These are phyloP conservation scores for Alternaria arborescens DNA, from an alignment of 2,329 filamentous ascomycete species.

Conservation along the genomic window DNA sequence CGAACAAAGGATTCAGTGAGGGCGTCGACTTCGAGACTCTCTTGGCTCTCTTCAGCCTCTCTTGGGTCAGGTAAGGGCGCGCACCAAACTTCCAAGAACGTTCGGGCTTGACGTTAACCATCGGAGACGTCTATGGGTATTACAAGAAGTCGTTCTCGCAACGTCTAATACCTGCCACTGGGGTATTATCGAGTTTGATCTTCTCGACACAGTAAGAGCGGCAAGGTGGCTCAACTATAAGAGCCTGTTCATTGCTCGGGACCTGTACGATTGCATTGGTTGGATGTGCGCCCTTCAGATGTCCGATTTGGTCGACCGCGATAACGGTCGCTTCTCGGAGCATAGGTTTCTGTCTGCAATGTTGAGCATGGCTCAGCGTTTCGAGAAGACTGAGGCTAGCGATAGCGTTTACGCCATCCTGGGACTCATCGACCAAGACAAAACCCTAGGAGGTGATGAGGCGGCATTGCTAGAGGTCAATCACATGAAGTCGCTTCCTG, in stretches of 20 bases:
- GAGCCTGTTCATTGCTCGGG: too few relatives aligned
- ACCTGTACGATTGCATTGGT: too few relatives aligned
- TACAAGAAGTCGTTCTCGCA: background rate
- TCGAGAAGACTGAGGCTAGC: background rate
- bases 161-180: background rate
- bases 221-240: background rate
- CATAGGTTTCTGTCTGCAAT: accelerated
- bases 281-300: background rate
- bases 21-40: background rate
- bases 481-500: background rate
- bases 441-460: accelerated
- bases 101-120: accelerated
- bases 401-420: background rate
- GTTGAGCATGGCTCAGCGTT: accelerated
- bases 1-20: accelerated
- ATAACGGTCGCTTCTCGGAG: too few relatives aligned
- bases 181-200: accelerated
- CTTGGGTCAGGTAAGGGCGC: background rate
- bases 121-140: background rate
- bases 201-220: too few relatives aligned
- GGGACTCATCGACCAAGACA: background rate
- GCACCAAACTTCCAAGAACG: accelerated
- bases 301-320: accelerated
- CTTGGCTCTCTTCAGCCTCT: accelerated
- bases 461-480: background rate